Conservation (phyloP, 345 rosid genomes). For the Salix caprea region DNA sequence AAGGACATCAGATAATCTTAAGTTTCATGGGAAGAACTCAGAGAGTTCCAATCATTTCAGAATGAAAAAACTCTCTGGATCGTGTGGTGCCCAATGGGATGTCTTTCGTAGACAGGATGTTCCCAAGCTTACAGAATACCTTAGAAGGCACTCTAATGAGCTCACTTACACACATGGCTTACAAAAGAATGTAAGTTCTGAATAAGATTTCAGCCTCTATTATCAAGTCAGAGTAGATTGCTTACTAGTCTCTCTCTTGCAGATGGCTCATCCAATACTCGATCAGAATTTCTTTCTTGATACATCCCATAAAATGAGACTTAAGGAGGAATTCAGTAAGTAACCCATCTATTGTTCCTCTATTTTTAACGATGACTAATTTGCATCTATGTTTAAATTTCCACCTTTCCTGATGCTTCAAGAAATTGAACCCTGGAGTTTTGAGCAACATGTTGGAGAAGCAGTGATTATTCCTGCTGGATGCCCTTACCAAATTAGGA, state of each 20-base stretch:
- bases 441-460: constrained; percentile 90
- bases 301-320: constrained; percentile 62
- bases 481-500: constrained; percentile 86
- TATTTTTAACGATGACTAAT: background rate
- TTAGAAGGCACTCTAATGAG: constrained; percentile 59
- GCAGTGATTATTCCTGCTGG: constrained; percentile 92
- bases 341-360: constrained; percentile 1
- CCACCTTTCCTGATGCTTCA: constrained; percentile 11
- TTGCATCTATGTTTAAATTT: background rate
- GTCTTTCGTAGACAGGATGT: constrained; percentile 86
- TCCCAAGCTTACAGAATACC: constrained; percentile 71
- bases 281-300: constrained; percentile 86
- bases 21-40: constrained; percentile 22
- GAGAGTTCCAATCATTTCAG: constrained; percentile 25
- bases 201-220: background rate
- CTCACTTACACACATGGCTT: constrained; percentile 35
- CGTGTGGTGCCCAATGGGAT: constrained; percentile 91
- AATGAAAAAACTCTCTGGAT: constrained; percentile 32
- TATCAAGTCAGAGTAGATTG: constrained; percentile 8
- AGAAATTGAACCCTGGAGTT: constrained; percentile 95
- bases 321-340: constrained; percentile 85
- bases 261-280: constrained; percentile 78
- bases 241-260: constrained; percentile 20
- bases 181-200: constrained; percentile 49
- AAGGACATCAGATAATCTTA: constrained; percentile 32